phyloP scores from a whole-genome alignment of 805 yeast species.

The Ogataea angusta region DNA sequence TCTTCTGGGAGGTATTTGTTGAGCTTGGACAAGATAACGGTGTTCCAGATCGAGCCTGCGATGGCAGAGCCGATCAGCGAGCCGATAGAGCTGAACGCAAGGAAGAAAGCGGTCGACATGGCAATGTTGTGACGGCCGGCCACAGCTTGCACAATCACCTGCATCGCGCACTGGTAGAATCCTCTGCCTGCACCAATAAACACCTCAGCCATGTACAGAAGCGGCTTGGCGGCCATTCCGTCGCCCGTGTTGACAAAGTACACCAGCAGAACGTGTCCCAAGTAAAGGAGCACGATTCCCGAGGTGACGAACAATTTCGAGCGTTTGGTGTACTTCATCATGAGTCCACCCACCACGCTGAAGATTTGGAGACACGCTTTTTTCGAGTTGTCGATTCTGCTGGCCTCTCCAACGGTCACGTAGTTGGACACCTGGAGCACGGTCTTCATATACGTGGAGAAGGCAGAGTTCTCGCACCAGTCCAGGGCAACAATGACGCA shows the following conservation, averaged over 20 bases:
- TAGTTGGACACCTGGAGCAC: slow-evolving; percentile 3
- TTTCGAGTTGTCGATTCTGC: slow-evolving; percentile 5
- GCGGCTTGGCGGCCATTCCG: neutral
- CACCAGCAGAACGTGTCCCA: slow-evolving; percentile 2
- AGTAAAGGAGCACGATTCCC: neutral
- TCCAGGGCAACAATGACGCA: slow-evolving; percentile 2
- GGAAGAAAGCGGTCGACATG: slow-evolving; percentile 2
- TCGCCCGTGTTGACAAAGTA: slow-evolving; percentile 1
- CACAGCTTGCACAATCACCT: slow-evolving; percentile 6
- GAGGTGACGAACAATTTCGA: slow-evolving; percentile 1
- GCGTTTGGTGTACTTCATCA: slow-evolving; percentile 4
- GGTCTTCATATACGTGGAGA: slow-evolving; percentile 4
- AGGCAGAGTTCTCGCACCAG: slow-evolving; percentile 4
- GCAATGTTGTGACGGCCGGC: slow-evolving; percentile 3
- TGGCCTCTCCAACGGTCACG: slow-evolving; percentile 6
- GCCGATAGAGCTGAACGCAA: slow-evolving; percentile 5
- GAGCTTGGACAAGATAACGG: slow-evolving; percentile 1
- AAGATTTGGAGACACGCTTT: slow-evolving; percentile 5
- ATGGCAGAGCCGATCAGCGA: slow-evolving; percentile 2
- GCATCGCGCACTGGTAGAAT: slow-evolving; percentile 2
- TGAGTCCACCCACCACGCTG: slow-evolving; percentile 2
- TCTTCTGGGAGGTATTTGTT: slow-evolving; percentile 3
- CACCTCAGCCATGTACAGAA: slow-evolving; percentile 4
- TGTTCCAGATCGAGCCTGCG: slow-evolving; percentile 5
- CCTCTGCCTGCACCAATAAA: slow-evolving; percentile 5